A percentile compares a stretch with the other conserved stretches of the same genome.
Conservation (phyloP, 1,284 basidiomycete species). For the Melampsora larici-populina region DNA sequence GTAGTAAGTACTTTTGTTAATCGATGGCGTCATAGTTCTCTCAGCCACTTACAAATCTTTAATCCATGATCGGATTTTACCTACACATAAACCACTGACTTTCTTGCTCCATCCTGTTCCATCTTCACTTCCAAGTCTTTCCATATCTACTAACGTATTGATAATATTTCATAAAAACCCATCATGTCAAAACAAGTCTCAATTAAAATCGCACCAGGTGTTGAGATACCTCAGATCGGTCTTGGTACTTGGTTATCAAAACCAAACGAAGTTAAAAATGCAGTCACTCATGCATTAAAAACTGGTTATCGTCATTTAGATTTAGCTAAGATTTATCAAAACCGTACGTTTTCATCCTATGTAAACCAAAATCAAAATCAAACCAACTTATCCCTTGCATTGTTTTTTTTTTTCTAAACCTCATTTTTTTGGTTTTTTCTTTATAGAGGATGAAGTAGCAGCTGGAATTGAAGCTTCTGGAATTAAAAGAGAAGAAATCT, state of each 20-base stretch:
- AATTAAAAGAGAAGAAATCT: slow-evolving; percentile 57
- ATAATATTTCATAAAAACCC: not conserved
- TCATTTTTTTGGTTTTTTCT: not conserved
- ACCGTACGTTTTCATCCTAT: slow-evolving; percentile 19
- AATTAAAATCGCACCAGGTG: not conserved
- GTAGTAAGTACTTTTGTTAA: too few relatives aligned
- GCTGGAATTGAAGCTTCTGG: slow-evolving; percentile 56
- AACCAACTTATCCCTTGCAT: too few relatives aligned
- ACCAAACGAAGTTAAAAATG: slow-evolving; percentile 40
- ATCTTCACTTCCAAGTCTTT: too few relatives aligned
- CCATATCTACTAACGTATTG: too few relatives aligned
- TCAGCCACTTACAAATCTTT: too few relatives aligned
- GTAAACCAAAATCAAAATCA: not conserved
- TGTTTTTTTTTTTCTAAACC: not conserved
- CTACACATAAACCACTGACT: too few relatives aligned
- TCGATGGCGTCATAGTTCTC: too few relatives aligned
- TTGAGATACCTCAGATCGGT: slow-evolving; percentile 40
- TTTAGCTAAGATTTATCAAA: slow-evolving; percentile 39
- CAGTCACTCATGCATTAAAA: slow-evolving; percentile 42
- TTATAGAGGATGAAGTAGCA: slow-evolving; percentile 56
- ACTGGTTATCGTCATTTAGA: slow-evolving; percentile 41
- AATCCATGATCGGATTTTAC: too few relatives aligned
- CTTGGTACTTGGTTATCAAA: slow-evolving; percentile 43
- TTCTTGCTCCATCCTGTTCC: too few relatives aligned
- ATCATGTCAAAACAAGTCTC: not conserved